Percentiles rank a stretch among this genome's conserved stretches.
Conservation (phyloP, 1,284 basidiomycete species). For the Ceratobasidium sp. region DNA sequence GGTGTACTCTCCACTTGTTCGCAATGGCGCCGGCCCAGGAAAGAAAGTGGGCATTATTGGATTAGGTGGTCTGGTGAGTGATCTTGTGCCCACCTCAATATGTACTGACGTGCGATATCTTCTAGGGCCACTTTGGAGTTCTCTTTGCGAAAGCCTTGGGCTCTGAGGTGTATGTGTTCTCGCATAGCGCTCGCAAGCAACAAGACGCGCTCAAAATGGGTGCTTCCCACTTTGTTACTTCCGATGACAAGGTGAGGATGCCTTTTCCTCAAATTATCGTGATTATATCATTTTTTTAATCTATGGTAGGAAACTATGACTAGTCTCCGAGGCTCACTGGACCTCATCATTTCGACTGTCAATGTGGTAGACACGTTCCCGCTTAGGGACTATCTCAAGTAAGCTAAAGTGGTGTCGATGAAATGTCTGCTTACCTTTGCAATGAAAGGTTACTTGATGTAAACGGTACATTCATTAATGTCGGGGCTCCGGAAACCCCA, state of each 20-base stretch:
- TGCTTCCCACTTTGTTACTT: slow-evolving; percentile 60
- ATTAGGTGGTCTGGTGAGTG: slow-evolving; percentile 63
- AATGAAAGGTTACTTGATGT: slow-evolving; percentile 50
- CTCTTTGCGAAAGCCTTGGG: slow-evolving; percentile 65
- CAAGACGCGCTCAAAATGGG: slow-evolving; percentile 70
- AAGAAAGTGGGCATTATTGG: slow-evolving; percentile 73
- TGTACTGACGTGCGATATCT: neutral
- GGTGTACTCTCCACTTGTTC: slow-evolving; percentile 67
- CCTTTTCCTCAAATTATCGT: neutral
- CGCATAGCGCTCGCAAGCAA: slow-evolving; percentile 66
- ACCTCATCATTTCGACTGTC: slow-evolving; percentile 65
- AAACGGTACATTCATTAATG: slow-evolving; percentile 61
- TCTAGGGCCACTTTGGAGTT: slow-evolving; percentile 59
- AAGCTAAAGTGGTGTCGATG: neutral
- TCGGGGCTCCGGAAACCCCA: slow-evolving; percentile 59
- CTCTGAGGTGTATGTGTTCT: slow-evolving; percentile 69
- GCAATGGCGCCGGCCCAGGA: slow-evolving; percentile 66
- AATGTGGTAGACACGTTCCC: slow-evolving; percentile 48
- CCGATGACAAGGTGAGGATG: slow-evolving; percentile 46
- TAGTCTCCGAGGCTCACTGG: slow-evolving; percentile 56
- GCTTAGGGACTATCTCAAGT: slow-evolving; percentile 51
- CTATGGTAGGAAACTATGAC: slow-evolving; percentile 53
- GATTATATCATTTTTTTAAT: neutral
- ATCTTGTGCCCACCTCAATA: slow-evolving; percentile 36
- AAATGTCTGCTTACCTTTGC: slow-evolving; percentile 45